These are phyloP conservation scores for Aspergillus sp. DNA, from an alignment of 2,329 filamentous ascomycete genomes.

Conservation along the genomic window DNA sequence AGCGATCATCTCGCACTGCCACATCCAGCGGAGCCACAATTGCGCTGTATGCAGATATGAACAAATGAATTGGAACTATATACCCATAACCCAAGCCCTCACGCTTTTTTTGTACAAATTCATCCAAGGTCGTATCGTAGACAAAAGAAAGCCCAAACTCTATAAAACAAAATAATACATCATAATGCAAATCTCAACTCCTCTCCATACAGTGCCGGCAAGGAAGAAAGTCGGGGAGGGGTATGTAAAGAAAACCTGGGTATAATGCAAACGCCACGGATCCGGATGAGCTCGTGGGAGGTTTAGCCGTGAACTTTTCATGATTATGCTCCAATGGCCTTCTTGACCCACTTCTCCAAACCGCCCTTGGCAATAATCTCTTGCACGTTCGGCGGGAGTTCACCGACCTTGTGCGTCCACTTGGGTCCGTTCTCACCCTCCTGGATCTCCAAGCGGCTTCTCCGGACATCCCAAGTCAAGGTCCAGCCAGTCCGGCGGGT, in stretches of 20 bases:
- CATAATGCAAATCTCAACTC: not conserved
- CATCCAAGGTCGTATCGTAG: not conserved
- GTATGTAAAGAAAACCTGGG: not conserved
- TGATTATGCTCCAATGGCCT: constrained; percentile 46
- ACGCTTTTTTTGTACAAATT: not conserved
- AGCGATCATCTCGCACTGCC: no score
- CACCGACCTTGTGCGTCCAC: constrained; percentile 77
- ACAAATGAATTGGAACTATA: not conserved
- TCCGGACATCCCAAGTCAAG: constrained; percentile 70
- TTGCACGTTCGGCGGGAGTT: constrained; percentile 79
- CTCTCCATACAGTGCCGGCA: not conserved
- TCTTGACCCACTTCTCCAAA: constrained; percentile 75
- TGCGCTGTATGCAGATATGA: no score
- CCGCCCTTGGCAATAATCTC: constrained; percentile 74
- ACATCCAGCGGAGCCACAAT: no score
- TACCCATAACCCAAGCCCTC: not conserved
- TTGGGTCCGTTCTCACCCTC: constrained; percentile 60
- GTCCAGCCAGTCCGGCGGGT: constrained; percentile 78
- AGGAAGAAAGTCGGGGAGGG: not conserved
- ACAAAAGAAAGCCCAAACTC: not conserved
- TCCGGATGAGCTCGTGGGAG: not conserved
- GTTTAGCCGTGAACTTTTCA: not conserved
- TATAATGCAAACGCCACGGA: constrained; percentile 1
- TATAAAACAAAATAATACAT: not conserved
- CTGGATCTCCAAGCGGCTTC: constrained; percentile 62